Evolutionary conservation across 2,329 filamentous ascomycete species (phyloP), one percentile per base, ranked within the genome.

Genomic region (Davidsoniella virescens): DNA sequence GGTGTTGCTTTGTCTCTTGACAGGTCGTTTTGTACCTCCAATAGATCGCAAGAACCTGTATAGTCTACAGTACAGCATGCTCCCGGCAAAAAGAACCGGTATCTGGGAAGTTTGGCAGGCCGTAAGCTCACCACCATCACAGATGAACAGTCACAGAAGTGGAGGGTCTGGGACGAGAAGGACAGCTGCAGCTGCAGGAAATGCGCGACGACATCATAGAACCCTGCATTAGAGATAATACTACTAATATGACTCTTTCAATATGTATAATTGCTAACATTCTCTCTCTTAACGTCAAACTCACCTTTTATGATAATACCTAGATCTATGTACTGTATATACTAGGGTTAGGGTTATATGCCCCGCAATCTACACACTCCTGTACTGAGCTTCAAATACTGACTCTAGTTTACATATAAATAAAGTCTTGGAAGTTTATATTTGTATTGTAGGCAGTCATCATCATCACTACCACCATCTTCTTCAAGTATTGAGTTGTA

Each of bases 11-110:
- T 92, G 87, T 59, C 79, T 98, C 2, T 70, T 88, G 20, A 94
- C 87, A 0, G 92, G 92, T 52, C 84, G 84, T 54, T 95, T 95
- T 56, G 87, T 96, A 1, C 92, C 90, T 10, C 90, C 93, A 0
- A 93, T 98, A 45, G 88, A 95, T 62, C 78, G 93, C 48, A 90
- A 88, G 61, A 93, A 92, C 60, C 71, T 98, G 47, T 98, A 98
- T 66, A 93, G 87, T 57, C 70, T 98, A 59, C 92, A 98, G 66
- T 98, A 98, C 65, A 94, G 87, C 67, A 96, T 96, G 87, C 72
- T 98, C 39, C 93, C 93, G 0, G 83, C 85, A 6, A 76, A 76
- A 49, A 71, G 93, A 42, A 83, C 86, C 0, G 80, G 82, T 2
- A 83, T 96, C 52, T 71, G 76, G 58, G 87, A 95, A 61, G 82